Evolutionary conservation across 1,284 basidiomycete genomes (phyloP), one percentile per base, ranked within the genome.

Genomic region (Ceratobasidium sp.): DNA sequence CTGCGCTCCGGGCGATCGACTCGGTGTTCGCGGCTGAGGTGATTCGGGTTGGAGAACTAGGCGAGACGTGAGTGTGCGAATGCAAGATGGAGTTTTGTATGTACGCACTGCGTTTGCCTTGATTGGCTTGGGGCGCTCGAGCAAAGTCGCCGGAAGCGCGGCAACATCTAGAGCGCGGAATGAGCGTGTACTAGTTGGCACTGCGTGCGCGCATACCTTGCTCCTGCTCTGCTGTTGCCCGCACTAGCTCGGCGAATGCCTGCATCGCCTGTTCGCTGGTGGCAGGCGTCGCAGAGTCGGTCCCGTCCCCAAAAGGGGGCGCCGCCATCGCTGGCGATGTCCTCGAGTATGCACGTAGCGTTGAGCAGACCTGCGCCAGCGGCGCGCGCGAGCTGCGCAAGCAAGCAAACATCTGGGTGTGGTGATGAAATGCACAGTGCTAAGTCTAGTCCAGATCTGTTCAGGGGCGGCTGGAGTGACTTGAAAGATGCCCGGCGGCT

Each of bases 11-110:
- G 16, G 53, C 42, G 53, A 6, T 42, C 0, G 42, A 69, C 42
- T 21, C 66, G 53, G 66, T 69, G 40, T 30, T 69, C 66, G 53
- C 66, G 66, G 53, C 51, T 58, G 58, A 60, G 38, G 23, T 72
- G 58, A 33, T 62, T 58, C 5, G 69, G 69, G 33, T 46, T 62
- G 12, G 30, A 36, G 21, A 62, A 72, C 69, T 72, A 46, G 33
- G 30, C n/a, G 36, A 51, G 48, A 21, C 11, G 38, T 53, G 49
- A 54, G 49, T 49, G 38, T 30, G 36, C 38, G 42, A 56, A 66
- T 40, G 28, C n/a, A 25, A 36, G 25, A 1, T 23, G 38, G 58
- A 18, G 58, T 21, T 38, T 23, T 38, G 58, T 36, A 38, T 58
- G 30, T n/a, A 38, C 53, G 53, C 53, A 69, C 66, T 28, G 36